These are phyloP conservation scores for Ballota nigra DNA, from an alignment of 257 asterid genomes.

Conservation along the genomic window DNA sequence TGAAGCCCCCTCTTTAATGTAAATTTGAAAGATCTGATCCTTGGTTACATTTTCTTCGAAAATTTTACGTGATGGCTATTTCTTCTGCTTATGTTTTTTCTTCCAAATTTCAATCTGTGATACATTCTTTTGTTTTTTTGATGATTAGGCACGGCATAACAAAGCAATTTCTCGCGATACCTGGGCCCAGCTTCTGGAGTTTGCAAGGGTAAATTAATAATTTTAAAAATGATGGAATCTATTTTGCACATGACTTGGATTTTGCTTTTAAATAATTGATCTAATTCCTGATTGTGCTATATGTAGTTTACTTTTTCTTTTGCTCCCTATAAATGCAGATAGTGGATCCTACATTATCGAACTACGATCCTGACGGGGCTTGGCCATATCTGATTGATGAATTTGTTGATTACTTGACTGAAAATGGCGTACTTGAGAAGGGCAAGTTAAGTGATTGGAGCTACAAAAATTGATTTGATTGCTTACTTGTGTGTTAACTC, in stretches of 20 bases:
- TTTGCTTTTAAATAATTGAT: neutral
- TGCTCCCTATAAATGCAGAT: constrained; percentile 52
- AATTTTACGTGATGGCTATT: neutral
- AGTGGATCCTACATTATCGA: constrained; percentile 78
- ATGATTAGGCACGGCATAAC: constrained; percentile 84
- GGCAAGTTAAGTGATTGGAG: constrained; percentile 69
- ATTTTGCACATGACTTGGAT: neutral
- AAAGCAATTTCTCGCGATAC: constrained; percentile 98
- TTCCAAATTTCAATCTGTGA: neutral
- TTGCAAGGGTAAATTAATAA: constrained; percentile 72
- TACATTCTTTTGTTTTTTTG: constrained; percentile 3
- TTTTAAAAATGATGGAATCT: neutral
- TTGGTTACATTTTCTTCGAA: neutral
- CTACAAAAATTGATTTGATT: constrained; percentile 43
- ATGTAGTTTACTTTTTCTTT: neutral
- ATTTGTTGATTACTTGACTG: constrained; percentile 84
- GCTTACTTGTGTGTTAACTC: constrained; percentile 18
- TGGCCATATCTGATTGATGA: constrained; percentile 99
- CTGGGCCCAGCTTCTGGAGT: constrained; percentile 96
- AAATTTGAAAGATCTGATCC: neutral
- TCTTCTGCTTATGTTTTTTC: neutral
- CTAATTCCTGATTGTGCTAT: neutral
- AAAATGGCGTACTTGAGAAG: constrained; percentile 63
- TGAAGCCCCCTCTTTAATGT: neutral
- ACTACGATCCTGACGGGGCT: constrained; percentile 96